Percentiles rank a stretch among this genome's conserved stretches.
These are phyloP conservation scores for Arachis monticola DNA, from an alignment of 331 rosid species.

Conservation along the genomic window DNA sequence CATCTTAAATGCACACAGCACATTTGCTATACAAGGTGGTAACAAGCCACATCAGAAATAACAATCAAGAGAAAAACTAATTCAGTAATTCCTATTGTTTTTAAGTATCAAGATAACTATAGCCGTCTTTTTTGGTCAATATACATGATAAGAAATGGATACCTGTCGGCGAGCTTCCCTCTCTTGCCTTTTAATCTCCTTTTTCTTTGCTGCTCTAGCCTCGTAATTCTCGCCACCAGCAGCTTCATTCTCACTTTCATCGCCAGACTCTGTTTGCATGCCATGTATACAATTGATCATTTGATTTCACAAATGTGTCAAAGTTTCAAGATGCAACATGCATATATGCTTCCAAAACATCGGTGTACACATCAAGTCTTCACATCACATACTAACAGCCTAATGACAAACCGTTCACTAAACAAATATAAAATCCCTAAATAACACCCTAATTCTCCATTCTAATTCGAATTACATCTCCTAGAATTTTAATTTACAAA, in stretches of 20 bases:
- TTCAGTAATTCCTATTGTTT: slow-evolving; percentile 23
- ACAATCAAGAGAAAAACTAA: slow-evolving; percentile 23
- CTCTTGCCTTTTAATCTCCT: slow-evolving; percentile 86
- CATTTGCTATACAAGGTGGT: slow-evolving; percentile 11
- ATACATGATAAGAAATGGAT: slow-evolving; percentile 3
- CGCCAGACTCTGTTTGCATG: slow-evolving; percentile 60
- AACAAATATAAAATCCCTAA: neutral
- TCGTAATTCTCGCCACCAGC: slow-evolving; percentile 58
- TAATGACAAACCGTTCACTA: slow-evolving; percentile 20
- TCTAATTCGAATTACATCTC: neutral
- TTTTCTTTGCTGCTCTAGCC: slow-evolving; percentile 67
- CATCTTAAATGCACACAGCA: slow-evolving; percentile 5
- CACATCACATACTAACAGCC: slow-evolving; percentile 17
- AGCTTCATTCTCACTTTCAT: slow-evolving; percentile 83
- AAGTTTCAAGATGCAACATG: slow-evolving; percentile 12
- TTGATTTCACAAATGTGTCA: slow-evolving; percentile 38
- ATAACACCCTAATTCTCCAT: slow-evolving; percentile 1
- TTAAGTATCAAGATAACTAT: neutral
- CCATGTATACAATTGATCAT: slow-evolving; percentile 22
- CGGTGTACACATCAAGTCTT: neutral
- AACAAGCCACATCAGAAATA: slow-evolving; percentile 8
- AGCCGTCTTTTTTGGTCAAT: neutral
- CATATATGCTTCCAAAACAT: slow-evolving; percentile 13
- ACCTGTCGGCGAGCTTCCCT: slow-evolving; percentile 92
- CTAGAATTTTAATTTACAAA: slow-evolving; percentile 9